Evolutionary conservation across 2,329 filamentous ascomycete genomes (phyloP).

Genomic region (Alternaria postmessia): DNA sequence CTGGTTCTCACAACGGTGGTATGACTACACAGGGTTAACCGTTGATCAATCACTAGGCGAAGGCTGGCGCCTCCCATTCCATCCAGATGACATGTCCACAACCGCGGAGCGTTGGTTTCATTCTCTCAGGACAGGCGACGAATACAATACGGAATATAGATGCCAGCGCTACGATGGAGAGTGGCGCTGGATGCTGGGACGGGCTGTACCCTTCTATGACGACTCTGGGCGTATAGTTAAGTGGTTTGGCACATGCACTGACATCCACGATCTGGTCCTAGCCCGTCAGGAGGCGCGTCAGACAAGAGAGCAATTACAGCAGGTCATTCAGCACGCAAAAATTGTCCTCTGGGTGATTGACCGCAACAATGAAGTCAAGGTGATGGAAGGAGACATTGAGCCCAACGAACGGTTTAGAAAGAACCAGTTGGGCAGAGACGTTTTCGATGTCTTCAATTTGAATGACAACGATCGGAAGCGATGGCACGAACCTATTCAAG

Average conservation of each 20-base stretch:
- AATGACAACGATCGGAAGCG: constrained; percentile 41
- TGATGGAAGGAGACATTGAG: constrained; percentile 74
- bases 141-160: constrained; percentile 75
- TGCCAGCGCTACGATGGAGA: constrained; percentile 71
- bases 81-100: constrained; percentile 72
- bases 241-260: constrained; percentile 83
- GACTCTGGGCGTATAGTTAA: constrained; percentile 74
- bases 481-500: constrained; percentile 67
- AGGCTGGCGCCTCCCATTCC: constrained; percentile 71
- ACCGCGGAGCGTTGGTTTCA: constrained; percentile 67
- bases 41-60: constrained; percentile 68
- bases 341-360: constrained; percentile 81
- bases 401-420: constrained; percentile 39
- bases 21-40: constrained; percentile 74
- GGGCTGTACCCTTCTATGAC: constrained; percentile 73
- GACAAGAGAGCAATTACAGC: constrained; percentile 73
- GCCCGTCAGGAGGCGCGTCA: constrained; percentile 71
- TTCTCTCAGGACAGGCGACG: constrained; percentile 69
- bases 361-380: constrained; percentile 65
- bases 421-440: constrained; percentile 58
- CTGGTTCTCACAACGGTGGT: constrained; percentile 81
- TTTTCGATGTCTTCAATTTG: constrained; percentile 68
- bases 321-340: constrained; percentile 76
- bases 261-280: constrained; percentile 78
- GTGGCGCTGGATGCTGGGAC: constrained; percentile 81